These are phyloP conservation scores for Pochonia chlamydosporia DNA, from an alignment of 2,329 filamentous ascomycete species.

Conservation along the genomic window DNA sequence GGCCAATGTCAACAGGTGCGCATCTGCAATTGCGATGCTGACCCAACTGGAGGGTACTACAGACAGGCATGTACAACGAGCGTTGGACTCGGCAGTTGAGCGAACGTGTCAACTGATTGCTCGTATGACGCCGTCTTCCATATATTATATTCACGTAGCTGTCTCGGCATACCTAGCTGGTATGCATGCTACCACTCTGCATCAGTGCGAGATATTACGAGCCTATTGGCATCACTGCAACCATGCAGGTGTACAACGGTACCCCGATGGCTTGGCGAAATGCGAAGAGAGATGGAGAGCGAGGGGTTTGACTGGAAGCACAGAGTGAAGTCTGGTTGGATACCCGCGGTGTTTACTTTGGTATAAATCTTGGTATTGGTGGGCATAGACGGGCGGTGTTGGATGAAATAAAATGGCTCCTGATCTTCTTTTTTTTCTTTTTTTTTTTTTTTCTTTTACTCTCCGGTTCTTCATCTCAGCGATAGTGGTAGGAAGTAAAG, in stretches of 20 bases:
- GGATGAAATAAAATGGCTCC: too few species aligned
- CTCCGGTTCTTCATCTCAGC: too few species aligned
- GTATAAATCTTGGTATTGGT: too few species aligned
- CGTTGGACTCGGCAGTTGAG: constrained; percentile 25
- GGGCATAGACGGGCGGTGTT: too few species aligned
- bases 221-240: constrained; percentile 32
- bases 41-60: background rate
- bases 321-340: background rate
- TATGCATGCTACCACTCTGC: constrained; percentile 23
- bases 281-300: constrained; percentile 28
- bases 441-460: too few species aligned
- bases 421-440: too few species aligned
- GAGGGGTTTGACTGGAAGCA: constrained; percentile 9
- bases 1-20: constrained; percentile 28
- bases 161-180: constrained; percentile 30
- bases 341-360: too few species aligned
- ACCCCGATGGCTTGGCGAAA: constrained; percentile 19
- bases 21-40: constrained; percentile 27
- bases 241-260: constrained; percentile 30
- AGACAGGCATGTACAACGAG: constrained; percentile 2
- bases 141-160: constrained; percentile 34
- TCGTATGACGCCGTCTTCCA: constrained; percentile 23
- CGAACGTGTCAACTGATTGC: constrained; percentile 28
- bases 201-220: constrained; percentile 29
- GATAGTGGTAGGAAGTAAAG: too few species aligned